Conservation (phyloP, 2,329 filamentous ascomycete genomes). For the Talaromyces funiculosus region DNA sequence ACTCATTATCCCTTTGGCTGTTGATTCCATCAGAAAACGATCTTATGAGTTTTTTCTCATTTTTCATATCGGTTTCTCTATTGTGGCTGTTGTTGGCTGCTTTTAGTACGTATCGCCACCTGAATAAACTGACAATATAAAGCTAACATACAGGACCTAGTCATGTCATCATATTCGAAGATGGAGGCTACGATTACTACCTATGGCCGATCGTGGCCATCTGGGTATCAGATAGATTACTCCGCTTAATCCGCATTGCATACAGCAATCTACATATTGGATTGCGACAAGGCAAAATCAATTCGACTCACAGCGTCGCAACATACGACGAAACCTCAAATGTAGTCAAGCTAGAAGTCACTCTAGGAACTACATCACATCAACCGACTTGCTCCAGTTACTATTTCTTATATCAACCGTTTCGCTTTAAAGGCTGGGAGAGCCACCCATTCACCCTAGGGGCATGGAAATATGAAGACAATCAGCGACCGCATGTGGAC, state of each 20-base stretch:
- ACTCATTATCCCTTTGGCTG: conserved; percentile 39
- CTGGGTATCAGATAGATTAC: conserved; percentile 45
- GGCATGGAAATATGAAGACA: background rate
- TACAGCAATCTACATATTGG: conserved; percentile 41
- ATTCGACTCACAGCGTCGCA: conserved; percentile 33
- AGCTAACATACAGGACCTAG: conserved; percentile 20
- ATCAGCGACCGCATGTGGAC: background rate
- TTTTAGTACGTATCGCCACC: conserved; percentile 37
- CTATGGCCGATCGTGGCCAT: conserved; percentile 47
- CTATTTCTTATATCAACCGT: conserved; percentile 8
- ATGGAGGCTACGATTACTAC: conserved; percentile 46
- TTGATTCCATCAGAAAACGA: conserved; percentile 41
- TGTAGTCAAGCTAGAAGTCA: conserved; percentile 45
- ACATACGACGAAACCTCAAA: conserved; percentile 42
- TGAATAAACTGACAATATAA: background rate
- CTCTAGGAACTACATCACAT: conserved; percentile 24
- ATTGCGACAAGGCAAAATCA: conserved; percentile 13
- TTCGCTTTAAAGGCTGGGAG: background rate
- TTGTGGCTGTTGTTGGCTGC: conserved; percentile 39
- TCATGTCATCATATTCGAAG: conserved; percentile 44
- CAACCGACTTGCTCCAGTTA: conserved; percentile 3
- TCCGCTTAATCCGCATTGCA: conserved; percentile 40
- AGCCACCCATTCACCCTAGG: background rate
- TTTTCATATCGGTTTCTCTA: conserved; percentile 32
- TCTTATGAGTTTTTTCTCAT: conserved; percentile 41